phyloP scores from a whole-genome alignment of 805 yeast species.

The Metschnikowia bowlesiae region DNA sequence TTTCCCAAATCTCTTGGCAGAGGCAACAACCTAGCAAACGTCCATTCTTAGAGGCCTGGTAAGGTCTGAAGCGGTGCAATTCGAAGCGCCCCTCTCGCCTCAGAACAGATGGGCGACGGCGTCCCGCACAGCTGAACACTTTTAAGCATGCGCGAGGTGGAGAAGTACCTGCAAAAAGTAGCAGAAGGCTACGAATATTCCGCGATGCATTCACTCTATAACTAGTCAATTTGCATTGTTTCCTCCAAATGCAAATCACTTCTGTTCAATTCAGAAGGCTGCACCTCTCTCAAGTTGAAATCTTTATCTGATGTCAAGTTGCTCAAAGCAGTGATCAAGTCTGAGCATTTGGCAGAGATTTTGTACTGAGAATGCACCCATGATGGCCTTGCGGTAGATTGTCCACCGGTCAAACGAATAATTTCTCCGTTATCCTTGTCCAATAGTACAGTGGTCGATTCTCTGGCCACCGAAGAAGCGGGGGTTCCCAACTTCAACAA shows the following conservation, averaged over 20 bases:
- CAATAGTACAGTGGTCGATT: constrained; percentile 69
- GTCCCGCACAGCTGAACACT: not conserved
- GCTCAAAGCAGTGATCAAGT: constrained; percentile 51
- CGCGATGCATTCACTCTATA: not conserved
- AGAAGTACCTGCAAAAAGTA: not conserved
- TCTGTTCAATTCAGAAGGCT: constrained; percentile 16
- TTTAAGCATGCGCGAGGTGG: not conserved
- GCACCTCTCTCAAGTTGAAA: constrained; percentile 51
- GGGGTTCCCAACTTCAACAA: constrained; percentile 50
- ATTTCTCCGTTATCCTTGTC: constrained; percentile 49
- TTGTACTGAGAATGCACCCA: constrained; percentile 84
- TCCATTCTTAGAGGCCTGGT: too few species aligned
- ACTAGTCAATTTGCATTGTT: constrained; percentile 19
- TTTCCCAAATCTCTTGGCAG: not conserved
- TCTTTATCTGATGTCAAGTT: constrained; percentile 66
- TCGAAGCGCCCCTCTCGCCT: not conserved
- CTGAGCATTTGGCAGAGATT: constrained; percentile 44
- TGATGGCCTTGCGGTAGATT: constrained; percentile 61
- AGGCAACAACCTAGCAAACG: too few species aligned
- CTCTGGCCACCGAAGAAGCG: constrained; percentile 64
- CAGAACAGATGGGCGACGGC: not conserved
- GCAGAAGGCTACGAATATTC: not conserved
- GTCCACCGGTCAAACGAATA: constrained; percentile 79
- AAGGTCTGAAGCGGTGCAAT: not conserved
- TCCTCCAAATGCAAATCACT: constrained; percentile 15